Evolutionary conservation across 805 yeast genomes (phyloP).

Genomic region (Millerozyma miso): DNA sequence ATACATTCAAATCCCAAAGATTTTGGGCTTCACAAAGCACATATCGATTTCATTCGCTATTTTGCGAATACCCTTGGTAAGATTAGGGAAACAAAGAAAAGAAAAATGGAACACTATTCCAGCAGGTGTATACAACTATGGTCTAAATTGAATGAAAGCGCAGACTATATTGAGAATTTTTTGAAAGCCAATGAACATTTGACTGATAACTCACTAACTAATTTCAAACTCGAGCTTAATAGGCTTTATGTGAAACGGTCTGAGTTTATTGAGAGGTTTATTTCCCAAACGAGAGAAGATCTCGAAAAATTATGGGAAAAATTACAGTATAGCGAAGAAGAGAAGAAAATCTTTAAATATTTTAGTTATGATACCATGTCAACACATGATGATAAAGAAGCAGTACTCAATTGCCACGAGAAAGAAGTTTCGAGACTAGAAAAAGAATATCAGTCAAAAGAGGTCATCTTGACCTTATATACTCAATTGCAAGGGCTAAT

Average conservation of each 20-base stretch:
- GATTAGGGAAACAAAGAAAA: conserved; percentile 31
- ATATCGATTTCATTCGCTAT: conserved; percentile 27
- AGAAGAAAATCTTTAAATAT: conserved; percentile 45
- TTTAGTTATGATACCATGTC: conserved; percentile 30
- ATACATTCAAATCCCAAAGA: conserved; percentile 33
- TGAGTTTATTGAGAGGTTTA: conserved; percentile 62
- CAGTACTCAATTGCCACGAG: conserved; percentile 60
- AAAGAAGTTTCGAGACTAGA: conserved; percentile 52
- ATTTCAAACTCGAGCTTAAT: conserved; percentile 51
- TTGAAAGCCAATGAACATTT: conserved; percentile 43
- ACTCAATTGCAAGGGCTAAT: conserved; percentile 52
- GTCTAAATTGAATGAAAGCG: conserved; percentile 51
- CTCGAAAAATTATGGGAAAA: conserved; percentile 61
- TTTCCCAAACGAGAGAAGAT: conserved; percentile 54
- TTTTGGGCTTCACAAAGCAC: conserved; percentile 36
- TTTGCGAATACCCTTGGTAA: conserved; percentile 27
- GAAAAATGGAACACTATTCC: conserved; percentile 30
- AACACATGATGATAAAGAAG: conserved; percentile 50
- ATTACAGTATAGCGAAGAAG: conserved; percentile 53
- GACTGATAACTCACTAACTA: conserved; percentile 43
- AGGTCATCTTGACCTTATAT: conserved; percentile 54
- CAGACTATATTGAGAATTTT: conserved; percentile 38
- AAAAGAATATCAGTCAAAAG: conserved; percentile 44
- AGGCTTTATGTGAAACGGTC: conserved; percentile 59
- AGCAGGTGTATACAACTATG: conserved; percentile 49